phyloP scores from a whole-genome alignment of 2,329 filamentous ascomycete species.

The Trichoderma atrobrunneum region DNA sequence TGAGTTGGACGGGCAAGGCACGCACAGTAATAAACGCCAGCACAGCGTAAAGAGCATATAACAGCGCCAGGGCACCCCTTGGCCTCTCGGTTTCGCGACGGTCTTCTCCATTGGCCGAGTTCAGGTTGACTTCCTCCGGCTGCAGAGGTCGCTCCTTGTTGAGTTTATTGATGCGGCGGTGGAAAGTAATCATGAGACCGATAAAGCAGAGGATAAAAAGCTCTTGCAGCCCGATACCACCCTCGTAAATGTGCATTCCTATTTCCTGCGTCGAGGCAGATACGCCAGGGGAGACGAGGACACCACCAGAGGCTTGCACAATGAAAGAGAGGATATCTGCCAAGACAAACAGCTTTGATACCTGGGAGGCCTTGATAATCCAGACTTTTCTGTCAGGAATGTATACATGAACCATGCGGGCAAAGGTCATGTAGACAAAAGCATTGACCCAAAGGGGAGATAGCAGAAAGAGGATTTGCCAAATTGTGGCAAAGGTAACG shows the following conservation, averaged over 20 bases:
- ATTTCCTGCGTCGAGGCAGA: background rate
- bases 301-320: background rate
- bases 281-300: background rate
- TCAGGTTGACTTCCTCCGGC: background rate
- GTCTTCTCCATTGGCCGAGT: background rate
- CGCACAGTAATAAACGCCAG: constrained; percentile 9
- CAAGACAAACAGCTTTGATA: background rate
- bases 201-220: background rate
- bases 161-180: background rate
- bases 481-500: background rate
- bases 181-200: constrained; percentile 1
- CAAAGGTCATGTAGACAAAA: constrained; percentile 13
- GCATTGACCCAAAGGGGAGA: constrained; percentile 7
- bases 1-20: background rate
- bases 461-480: constrained; percentile 2
- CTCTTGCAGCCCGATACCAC: background rate
- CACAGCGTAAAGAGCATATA: background rate
- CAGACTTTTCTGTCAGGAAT: background rate
- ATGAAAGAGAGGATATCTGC: constrained; percentile 2
- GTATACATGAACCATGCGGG: constrained; percentile 1
- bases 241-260: constrained; percentile 8
- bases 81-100: background rate
- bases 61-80: background rate
- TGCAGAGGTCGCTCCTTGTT: background rate
- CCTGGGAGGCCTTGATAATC: background rate